Conservation (phyloP, 164 flowering plant genomes). For the Kingdonia uniflora region DNA sequence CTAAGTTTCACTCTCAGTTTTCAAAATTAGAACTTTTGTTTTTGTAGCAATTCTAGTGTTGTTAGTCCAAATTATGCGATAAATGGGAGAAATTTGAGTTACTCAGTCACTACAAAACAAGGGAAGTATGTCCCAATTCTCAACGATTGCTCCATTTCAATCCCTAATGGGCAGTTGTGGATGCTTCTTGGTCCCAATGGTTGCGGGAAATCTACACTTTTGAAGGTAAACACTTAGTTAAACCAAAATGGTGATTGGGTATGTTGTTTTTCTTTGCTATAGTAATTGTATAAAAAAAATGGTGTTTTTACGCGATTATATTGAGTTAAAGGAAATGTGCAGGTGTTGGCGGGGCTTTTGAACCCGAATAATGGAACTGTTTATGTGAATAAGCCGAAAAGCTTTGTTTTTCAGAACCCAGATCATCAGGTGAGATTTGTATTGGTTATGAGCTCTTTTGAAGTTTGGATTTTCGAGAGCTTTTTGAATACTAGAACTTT, state of each 20-base stretch:
- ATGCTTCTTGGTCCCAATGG: constrained; percentile 99
- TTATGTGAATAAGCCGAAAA: constrained; percentile 57
- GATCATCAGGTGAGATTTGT: constrained; percentile 74
- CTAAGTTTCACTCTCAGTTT: not conserved
- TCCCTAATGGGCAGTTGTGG: constrained; percentile 88
- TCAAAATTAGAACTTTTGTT: no score
- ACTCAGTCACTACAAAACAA: constrained; percentile 35
- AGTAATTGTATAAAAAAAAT: no score
- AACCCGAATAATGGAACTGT: constrained; percentile 51
- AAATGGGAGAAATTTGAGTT: constrained; percentile 50
- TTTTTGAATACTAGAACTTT: no score
- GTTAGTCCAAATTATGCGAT: constrained; percentile 39
- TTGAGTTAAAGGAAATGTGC: no score
- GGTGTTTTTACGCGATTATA: no score
- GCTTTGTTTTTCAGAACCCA: constrained; percentile 94
- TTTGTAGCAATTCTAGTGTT: constrained; percentile 6
- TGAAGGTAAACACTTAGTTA: constrained; percentile 79
- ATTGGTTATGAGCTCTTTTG: not conserved
- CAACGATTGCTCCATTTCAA: constrained; percentile 53
- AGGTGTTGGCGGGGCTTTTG: constrained; percentile 87
- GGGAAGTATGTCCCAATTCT: constrained; percentile 48
- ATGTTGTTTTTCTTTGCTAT: no score
- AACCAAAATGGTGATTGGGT: no score
- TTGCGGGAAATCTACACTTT: constrained; percentile 92
- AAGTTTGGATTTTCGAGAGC: no score